Percentiles rank a stretch among this genome's conserved stretches.
Evolutionary conservation across 352 stramenopile species (phyloP).

Genomic region (Pelagophyceae sp.): DNA sequence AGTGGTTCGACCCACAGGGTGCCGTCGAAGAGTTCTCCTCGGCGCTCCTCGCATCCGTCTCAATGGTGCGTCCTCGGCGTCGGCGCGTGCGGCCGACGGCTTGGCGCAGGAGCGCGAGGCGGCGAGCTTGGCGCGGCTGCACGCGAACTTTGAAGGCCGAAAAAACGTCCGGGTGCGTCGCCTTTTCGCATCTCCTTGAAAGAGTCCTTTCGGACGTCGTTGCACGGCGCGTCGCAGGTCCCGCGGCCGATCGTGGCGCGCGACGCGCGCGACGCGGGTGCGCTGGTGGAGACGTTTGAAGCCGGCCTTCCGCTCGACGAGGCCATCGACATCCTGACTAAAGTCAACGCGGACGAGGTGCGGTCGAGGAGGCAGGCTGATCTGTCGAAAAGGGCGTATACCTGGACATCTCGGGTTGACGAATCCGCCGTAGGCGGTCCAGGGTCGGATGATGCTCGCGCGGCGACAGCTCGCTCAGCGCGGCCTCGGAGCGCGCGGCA

Average conservation of each 20-base stretch:
- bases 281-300: slow-evolving; percentile 13
- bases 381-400: too few relatives aligned
- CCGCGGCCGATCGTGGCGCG: not conserved
- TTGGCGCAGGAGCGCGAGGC: slow-evolving; percentile 6
- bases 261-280: not conserved
- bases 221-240: not conserved
- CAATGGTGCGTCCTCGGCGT: too few relatives aligned
- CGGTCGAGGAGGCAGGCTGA: too few relatives aligned
- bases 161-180: not conserved
- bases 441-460: not conserved
- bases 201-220: not conserved
- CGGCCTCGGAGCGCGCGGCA: too few relatives aligned
- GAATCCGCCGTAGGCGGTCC: not conserved
- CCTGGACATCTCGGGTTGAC: too few relatives aligned
- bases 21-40: not conserved
- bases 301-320: not conserved
- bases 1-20: not conserved
- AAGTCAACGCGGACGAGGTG: not conserved
- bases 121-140: not conserved
- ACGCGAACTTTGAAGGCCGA: not conserved
- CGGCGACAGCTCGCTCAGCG: not conserved
- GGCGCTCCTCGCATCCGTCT: not conserved
- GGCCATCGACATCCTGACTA: not conserved
- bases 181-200: not conserved
- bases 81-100: too few relatives aligned